Evolutionary conservation across 2,329 filamentous ascomycete genomes (phyloP), one percentile per base, ranked within the genome.

Genomic region (Colletotrichum destructivum): DNA sequence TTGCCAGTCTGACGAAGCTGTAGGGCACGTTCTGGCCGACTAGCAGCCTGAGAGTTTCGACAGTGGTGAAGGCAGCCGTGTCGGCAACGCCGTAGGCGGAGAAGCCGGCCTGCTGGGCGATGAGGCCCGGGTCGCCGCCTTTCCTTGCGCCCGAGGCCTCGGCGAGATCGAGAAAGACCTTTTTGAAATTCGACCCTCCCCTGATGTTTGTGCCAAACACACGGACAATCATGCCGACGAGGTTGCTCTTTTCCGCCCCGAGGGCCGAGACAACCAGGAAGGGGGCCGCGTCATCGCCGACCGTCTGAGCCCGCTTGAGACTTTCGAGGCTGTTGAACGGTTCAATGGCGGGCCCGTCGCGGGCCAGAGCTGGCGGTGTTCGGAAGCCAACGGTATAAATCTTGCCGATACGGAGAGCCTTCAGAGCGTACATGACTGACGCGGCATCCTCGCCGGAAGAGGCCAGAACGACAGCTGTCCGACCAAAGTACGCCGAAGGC

Each of bases 1-100:
- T 86, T 2, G 94, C 93, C 78, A 96, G 84, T 60, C 93, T 87
- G 52, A 96, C 94, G 84, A 97, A 97, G 82, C 93, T 95, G 81
- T 94, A 96, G 7, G 93, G 93, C 68, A 96, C 93, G 79, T 96
- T 96, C 83, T 96, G 93, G 12, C 94, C 94, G 13, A 96, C 93
- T 31, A 97, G 86, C 71, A 95, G 81, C 75, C 94, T 87, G 66
- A 96, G 82, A 60, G 91, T 96, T 82, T 96, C 93, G 6, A 96
- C 94, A 2, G 93, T 95, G 26, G 93, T 95, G 84, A 95, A 96
- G 0, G 94, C 93, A 68, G 91, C 92, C 42, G 95, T 92, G 80
- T 97, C 94, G 31, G 92, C 92, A 21, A 92, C 89, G 1, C 92
- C 93, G 78, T 96, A 96, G 8, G 93, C 91, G 31, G 91, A 92